phyloP scores from a whole-genome alignment of 495 filamentous ascomycete genomes.

The Pseudomonodictys pantanalensis region DNA sequence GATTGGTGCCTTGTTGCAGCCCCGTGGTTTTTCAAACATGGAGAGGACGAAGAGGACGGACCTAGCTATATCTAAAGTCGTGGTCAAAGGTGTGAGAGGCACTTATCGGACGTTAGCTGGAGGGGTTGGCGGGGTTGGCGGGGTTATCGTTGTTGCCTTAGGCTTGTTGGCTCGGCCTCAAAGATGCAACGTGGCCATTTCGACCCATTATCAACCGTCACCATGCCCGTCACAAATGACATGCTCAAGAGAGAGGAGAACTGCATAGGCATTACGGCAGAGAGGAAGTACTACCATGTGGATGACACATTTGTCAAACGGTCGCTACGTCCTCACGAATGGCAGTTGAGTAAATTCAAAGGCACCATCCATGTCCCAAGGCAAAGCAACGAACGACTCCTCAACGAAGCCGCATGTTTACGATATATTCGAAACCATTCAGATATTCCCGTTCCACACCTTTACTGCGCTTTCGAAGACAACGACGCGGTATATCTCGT shows the following conservation, averaged over 20 bases:
- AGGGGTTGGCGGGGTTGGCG: too few species aligned
- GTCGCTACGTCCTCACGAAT: background rate
- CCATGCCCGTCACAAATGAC: background rate
- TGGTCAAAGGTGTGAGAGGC: too few species aligned
- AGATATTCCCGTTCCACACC: background rate
- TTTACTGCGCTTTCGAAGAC: background rate
- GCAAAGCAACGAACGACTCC: background rate
- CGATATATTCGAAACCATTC: background rate
- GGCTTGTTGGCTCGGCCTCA: slow-evolving; percentile 4
- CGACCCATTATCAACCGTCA: slow-evolving; percentile 6
- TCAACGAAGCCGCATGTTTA: background rate
- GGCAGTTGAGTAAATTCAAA: background rate
- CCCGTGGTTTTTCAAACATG: too few species aligned
- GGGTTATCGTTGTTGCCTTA: too few species aligned
- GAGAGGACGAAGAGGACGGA: too few species aligned
- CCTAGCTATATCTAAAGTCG: too few species aligned
- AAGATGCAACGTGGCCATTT: background rate
- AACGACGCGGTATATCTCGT: background rate
- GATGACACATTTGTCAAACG: background rate
- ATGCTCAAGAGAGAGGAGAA: background rate
- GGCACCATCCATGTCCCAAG: background rate
- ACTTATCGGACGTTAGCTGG: too few species aligned
- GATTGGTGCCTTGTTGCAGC: too few species aligned
- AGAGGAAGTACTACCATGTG: background rate
- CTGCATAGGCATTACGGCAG: background rate